Conservation (phyloP, 1,284 basidiomycete species). For the Moniliella sp. region DNA sequence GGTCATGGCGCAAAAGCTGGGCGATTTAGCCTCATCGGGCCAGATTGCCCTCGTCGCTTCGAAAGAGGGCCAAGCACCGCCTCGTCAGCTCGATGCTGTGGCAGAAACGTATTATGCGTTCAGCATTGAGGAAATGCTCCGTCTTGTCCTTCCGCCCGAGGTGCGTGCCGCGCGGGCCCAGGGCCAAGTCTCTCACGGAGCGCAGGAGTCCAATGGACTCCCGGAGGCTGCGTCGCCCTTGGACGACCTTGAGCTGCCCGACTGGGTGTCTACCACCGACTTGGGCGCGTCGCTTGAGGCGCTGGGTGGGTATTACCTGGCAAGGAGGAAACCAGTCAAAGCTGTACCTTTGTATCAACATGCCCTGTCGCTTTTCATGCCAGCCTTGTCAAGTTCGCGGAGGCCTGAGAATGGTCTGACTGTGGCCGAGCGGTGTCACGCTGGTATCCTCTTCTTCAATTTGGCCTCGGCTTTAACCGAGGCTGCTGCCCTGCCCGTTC, state of each 20-base stretch:
- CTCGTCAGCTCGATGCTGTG: too few species aligned
- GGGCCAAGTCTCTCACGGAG: too few species aligned
- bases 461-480: constrained; percentile 20
- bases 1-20: constrained; percentile 22
- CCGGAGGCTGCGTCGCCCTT: constrained; percentile 8
- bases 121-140: constrained; percentile 30
- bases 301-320: constrained; percentile 30
- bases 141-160: constrained; percentile 8
- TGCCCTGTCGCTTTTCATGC: constrained; percentile 32
- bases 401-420: too few species aligned
- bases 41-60: constrained; percentile 8
- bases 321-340: constrained; percentile 14
- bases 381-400: too few species aligned
- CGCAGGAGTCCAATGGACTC: too few species aligned
- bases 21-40: constrained; percentile 10
- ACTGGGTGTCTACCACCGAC: constrained; percentile 27
- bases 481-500: constrained; percentile 1
- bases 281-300: constrained; percentile 28
- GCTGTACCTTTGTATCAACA: too few species aligned
- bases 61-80: constrained; percentile 5
- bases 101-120: constrained; percentile 28
- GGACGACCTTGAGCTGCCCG: constrained; percentile 27
- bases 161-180: constrained; percentile 1
- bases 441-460: constrained; percentile 31
- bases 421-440: constrained; percentile 25